Percentiles rank a stretch among this genome's conserved stretches.
Evolutionary conservation across 106 monocot species (phyloP).

Genomic region (Dendrobium catenatum): DNA sequence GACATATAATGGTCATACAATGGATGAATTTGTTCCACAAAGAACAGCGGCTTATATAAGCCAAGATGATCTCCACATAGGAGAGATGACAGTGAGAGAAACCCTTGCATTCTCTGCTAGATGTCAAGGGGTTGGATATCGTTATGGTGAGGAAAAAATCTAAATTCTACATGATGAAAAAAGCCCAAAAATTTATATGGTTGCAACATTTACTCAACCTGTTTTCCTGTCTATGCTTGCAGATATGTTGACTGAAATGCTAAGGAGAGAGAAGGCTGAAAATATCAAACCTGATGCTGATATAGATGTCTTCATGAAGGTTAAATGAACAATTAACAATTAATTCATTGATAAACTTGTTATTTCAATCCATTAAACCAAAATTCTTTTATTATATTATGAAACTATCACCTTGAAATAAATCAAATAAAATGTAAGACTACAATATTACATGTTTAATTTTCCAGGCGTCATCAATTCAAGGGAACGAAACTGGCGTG

Average conservation of each 20-base stretch:
- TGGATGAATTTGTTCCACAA: conserved; percentile 26
- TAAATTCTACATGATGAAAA: too few species aligned
- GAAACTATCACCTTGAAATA: too few species aligned
- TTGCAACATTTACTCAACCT: too few species aligned
- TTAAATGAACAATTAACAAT: not conserved
- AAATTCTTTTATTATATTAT: too few species aligned
- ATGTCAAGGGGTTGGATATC: conserved; percentile 28
- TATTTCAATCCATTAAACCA: too few species aligned
- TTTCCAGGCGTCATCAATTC: not conserved
- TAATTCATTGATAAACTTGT: too few species aligned
- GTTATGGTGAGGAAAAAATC: conserved; percentile 13
- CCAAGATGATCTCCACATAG: conserved; percentile 32
- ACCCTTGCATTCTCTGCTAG: conserved; percentile 30
- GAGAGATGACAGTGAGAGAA: conserved; percentile 35
- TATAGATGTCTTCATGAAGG: conserved; percentile 28
- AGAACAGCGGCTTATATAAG: conserved; percentile 27
- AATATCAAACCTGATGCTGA: conserved; percentile 23
- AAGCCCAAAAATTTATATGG: too few species aligned
- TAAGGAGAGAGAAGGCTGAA: conserved; percentile 22
- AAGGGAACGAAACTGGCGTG: not conserved
- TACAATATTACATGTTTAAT: too few species aligned
- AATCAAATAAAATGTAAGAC: too few species aligned
- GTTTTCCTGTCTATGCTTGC: too few species aligned
- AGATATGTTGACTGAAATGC: conserved; percentile 26
- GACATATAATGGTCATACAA: conserved; percentile 25